Evolutionary conservation across 2,329 filamentous ascomycete genomes (phyloP), one percentile per base, ranked within the genome.

Genomic region (Neospermospora avenae): DNA sequence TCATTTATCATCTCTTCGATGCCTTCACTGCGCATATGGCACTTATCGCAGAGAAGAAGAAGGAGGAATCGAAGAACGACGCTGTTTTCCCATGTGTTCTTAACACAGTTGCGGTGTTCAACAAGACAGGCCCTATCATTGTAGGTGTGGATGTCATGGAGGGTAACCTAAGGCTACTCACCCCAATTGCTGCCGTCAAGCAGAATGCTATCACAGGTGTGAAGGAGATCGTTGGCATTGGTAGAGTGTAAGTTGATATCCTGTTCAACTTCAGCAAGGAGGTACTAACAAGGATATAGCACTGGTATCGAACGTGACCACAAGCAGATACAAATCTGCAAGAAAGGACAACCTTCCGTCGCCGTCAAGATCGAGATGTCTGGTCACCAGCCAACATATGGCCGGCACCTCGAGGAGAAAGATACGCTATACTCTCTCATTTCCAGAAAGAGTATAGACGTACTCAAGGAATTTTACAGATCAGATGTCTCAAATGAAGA

Each of bases 1-100:
- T 99, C 70, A 99, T 99, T 72, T 99, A 99, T 77, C 95, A 99
- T 76, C 81, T 99, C 60, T 99, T 99, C 75, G 96, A 99, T 76
- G 83, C 90, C 66, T 99, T 99, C 78, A 98, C 90, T 45, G 91
- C 90, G 75, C 93, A 99, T 77, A 96, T 97, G 90, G 87, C 87
- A 31, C 82, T 90, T 69, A 83, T 96, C 67, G 81, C 88, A 31
- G 92, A 93, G 77, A 88, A 93, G 81, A 93, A 92, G 80, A 97
- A 97, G 81, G 93, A 98, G 72, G 93, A 98, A 71, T 90, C 87
- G 71, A 98, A 98, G 81, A 85, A 97, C 79, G 78, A 95, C 70
- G 96, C 95, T 45, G 93, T 99, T 69, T 99, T 98, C 84, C 96
- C 95, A 37, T 98, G 95, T 73, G 90, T 98, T 39, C 84, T 99